Base-by-base conservation (phyloP, 169 alveolate genomes). In the Pseudocohnilembus persalinus region DNA sequence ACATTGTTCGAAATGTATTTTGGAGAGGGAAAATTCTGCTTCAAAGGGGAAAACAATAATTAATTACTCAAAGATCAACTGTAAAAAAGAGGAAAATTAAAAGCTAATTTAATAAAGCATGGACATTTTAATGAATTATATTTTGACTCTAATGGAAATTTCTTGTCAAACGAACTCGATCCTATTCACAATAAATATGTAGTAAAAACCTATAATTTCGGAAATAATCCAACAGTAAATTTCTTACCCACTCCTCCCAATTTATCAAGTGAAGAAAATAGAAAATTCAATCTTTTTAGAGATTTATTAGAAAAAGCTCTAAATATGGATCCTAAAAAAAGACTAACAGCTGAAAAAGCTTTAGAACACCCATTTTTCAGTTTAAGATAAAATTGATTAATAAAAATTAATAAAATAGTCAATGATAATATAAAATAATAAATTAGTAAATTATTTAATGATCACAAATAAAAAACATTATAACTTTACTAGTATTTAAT, bases 1-100 rank as follows among this genome's bases (percentile, higher is more conserved):
- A 98, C 99, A 0, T 92, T 99, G 28, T 98, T 93, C 91, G 99
- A 99, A 91, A 89, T 98, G 30, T 99, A 97, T 76, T 97, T 99
- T n/a, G 99, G n/a, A n/a, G n/a, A n/a, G n/a, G n/a, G 99, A 25
- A 97, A 97, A 89, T 95, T 99, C 11, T 93, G 98, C 85, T 99
- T 99, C 89, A 95, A 98, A 73, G 95, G 96, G 26, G 90, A 90
- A 74, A 88, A 85, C 84, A 94, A 92, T 82, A 92, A 89, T 75
- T 96, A 93, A 73, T 93, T 90, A 95, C 92, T 94, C 31, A 89
- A 91, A 82, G 77, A 91, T 26, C 87, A 88, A n/a, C 83, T 89
- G 91, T 64, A 79, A 88, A 85, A 89, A 24, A 92, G 93, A 76
- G 97, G 96, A 20, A 91, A 88, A 76, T 91, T 92, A 73, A 90